Evolutionary conservation across 257 asterid genomes (phyloP).

Genomic region (Primulina eburnea): DNA sequence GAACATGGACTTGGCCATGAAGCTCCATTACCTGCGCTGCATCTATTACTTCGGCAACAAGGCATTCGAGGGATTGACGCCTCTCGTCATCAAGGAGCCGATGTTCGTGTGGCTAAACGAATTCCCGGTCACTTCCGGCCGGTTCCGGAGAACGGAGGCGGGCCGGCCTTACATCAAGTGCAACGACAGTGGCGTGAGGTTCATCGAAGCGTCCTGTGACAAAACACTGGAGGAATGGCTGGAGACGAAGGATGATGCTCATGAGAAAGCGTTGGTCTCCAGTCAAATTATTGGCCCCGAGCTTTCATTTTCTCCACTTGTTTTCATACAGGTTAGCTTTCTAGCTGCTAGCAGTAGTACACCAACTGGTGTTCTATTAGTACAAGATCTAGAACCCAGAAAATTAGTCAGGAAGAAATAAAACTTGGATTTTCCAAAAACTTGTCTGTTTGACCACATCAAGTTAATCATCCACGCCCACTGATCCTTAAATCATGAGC

Average conservation of each 20-base stretch:
- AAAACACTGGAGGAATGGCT: constrained; percentile 66
- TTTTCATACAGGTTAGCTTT: constrained; percentile 49
- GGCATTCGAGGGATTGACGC: constrained; percentile 51
- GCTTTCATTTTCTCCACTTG: constrained; percentile 61
- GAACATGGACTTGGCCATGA: constrained; percentile 72
- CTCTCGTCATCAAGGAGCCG: constrained; percentile 58
- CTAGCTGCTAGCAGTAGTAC: no score
- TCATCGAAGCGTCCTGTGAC: constrained; percentile 60
- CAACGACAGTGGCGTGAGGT: constrained; percentile 78
- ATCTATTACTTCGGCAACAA: constrained; percentile 52
- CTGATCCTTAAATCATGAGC: no score
- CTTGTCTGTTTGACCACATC: no score
- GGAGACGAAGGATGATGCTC: constrained; percentile 31
- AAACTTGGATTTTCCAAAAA: no score
- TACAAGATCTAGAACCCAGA: no score
- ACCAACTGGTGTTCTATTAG: no score
- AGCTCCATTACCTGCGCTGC: constrained; percentile 69
- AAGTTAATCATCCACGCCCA: no score
- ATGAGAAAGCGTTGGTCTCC: constrained; percentile 41
- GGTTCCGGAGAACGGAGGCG: constrained; percentile 55
- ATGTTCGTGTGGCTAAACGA: constrained; percentile 50
- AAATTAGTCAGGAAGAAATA: no score
- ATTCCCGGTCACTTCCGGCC: constrained; percentile 44
- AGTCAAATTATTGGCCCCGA: constrained; percentile 66
- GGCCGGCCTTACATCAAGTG: constrained; percentile 82